These are phyloP conservation scores for Aspergillus awamori DNA, from an alignment of 2,329 filamentous ascomycete genomes.

Conservation along the genomic window DNA sequence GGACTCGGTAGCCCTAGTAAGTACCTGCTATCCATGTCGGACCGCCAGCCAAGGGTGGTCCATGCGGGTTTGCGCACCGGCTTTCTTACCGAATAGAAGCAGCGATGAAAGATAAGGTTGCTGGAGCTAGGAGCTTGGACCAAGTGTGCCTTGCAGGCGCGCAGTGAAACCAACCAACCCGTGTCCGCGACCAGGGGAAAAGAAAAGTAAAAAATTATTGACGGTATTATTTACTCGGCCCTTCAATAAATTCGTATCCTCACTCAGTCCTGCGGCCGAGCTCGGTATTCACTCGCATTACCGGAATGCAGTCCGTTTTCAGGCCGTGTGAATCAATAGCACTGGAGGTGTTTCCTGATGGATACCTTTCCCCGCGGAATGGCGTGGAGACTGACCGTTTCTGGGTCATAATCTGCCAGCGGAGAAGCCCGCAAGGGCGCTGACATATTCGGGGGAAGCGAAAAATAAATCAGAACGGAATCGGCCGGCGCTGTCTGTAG, in stretches of 20 bases:
- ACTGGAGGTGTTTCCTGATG: background rate
- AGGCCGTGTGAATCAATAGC: conserved; percentile 5
- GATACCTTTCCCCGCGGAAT: background rate
- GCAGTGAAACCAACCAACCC: conserved; percentile 9
- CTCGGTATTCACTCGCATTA: background rate
- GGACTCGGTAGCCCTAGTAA: background rate
- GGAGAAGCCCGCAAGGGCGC: conserved; percentile 9
- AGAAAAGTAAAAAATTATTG: background rate
- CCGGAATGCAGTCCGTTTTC: conserved; percentile 1
- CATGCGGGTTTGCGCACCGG: background rate
- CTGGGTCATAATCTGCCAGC: background rate
- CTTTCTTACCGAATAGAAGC: conserved; percentile 3
- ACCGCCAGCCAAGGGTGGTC: background rate
- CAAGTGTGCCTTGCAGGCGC: conserved; percentile 19
- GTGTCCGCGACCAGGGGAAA: conserved; percentile 12
- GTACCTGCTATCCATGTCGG: background rate
- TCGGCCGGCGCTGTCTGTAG: background rate
- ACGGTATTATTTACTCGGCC: background rate
- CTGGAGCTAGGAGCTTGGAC: conserved; percentile 16
- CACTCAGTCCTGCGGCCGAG: background rate
- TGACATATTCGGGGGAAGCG: background rate
- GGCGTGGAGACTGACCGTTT: conserved; percentile 1
- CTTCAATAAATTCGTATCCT: conserved; percentile 3
- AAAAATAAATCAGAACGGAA: background rate
- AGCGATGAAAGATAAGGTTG: conserved; percentile 19